Base-by-base conservation (phyloP, 345 rosid genomes). In the Bruguiera sexangula region DNA sequence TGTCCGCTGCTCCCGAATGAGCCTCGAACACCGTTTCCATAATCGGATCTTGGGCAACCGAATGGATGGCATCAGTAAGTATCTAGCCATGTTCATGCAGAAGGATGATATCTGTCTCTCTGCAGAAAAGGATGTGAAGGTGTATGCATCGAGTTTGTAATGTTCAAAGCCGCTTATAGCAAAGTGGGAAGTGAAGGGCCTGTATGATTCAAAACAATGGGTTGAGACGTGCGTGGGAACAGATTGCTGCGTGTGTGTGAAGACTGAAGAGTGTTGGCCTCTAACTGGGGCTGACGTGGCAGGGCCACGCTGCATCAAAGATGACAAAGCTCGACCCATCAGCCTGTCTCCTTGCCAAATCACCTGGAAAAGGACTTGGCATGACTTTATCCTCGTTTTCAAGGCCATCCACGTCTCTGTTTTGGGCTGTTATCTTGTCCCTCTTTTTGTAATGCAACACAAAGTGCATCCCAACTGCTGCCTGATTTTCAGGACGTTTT, bases 1-100 rank as follows among this genome's bases (percentile, higher is more conserved):
- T 0, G 94, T 89, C 68, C 87, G 73, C 81, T 77, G 86, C 82
- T 92, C 92, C 81, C 81, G 74, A 13, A 82, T 65, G 15, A 80
- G 64, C 84, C 76, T 86, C 2, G 87, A 84, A 54, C 84, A 86
- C 75, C 89, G 68, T 66, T 76, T 72, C 87, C 85, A 81, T 5
- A 83, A 70, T 43, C 74, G 71, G 48, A 76, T 64, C 84, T 81
- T 84, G 31, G 75, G 65, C 53, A 75, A 64, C 60, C 82, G 27
- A 18, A 46, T 68, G 1, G 37, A 21, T 15, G 50, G 36, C n/a
- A 36, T 39, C 24, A 9, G 43, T 18, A 46, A 52, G 36, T 29
- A 22, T 74, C 53, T 56, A 15, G 68, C 80, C 71, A 76, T 78
- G 68, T 57, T 37, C 13, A 37, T 37, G 43, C 11, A 37, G 11